Base-by-base conservation (phyloP, 805 yeast species). In the Hyphopichia homilentoma region DNA sequence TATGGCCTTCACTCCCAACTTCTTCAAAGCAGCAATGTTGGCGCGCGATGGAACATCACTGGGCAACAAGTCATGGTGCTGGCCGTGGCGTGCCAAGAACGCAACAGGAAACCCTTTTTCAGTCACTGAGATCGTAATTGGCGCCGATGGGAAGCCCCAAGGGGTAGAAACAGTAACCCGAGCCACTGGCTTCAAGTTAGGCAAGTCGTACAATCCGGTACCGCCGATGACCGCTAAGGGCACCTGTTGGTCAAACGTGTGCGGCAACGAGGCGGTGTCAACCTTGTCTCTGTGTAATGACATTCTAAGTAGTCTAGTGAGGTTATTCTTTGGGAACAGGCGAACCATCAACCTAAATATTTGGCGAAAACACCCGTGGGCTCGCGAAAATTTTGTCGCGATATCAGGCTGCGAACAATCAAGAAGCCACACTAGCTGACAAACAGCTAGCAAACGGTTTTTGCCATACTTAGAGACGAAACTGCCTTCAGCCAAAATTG, bases 131-230 rank as follows among this genome's bases (percentile, higher is more conserved):
- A 93, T 79, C 30, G 96, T 89, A 53, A 93, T 84, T 24, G 96
- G 89, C 9, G 95, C 82, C 4, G 97, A 88, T 15, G 99, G 96
- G 45, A 73, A 75, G 7, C 98, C 99, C 97, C 97, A 93, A 15
- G 99, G 99, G 3, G 99, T 93, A 13, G 83, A 74, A 37, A 88
- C 62, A 11, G 86, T 77, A 25, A 93, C 63, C 45, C 81, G 69
- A 11, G 96, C 96, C 28, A 90, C 95, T 3, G 95, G 94, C 29
- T 80, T 74, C 35, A 93, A 69, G 36, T 85, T 79, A 25, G 82
- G 85, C 36, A 93, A 69, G 37, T 85, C 84, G 68, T 93, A 93
- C 19, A 93, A 73, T n/a, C 99, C 99, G 4, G 98, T 93, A 25
- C 98, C 98, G 25, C 98, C 98, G 56, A 93, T 93, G 45, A 93